These are phyloP conservation scores for Ehretia macrophylla DNA, from an alignment of 257 asterid species.

Conservation along the genomic window DNA sequence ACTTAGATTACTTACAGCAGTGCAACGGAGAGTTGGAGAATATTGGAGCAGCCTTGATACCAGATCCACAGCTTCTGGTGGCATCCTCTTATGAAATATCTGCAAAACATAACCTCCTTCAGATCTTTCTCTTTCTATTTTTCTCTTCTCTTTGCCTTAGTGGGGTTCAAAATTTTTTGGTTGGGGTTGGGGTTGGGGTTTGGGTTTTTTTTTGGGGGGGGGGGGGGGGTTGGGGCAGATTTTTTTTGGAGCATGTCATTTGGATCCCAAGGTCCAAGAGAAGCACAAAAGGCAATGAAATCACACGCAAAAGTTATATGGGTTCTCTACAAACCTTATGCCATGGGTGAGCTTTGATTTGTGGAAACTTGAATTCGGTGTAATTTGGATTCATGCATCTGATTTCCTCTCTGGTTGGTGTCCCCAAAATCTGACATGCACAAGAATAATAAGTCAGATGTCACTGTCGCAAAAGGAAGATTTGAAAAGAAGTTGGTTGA, in stretches of 20 bases:
- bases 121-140: not conserved
- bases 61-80: conserved; percentile 77
- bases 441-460: conserved; percentile 4
- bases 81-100: conserved; percentile 71
- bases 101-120: conserved; percentile 16
- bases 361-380: conserved; percentile 84
- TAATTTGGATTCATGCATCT: conserved; percentile 94
- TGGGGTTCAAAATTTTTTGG: too few relatives aligned
- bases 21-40: conserved; percentile 81
- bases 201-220: too few relatives aligned
- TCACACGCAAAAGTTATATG: not conserved
- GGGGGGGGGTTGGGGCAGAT: too few relatives aligned
- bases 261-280: not conserved
- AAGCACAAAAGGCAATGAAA: not conserved
- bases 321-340: conserved; percentile 63
- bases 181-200: too few relatives aligned
- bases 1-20: conserved; percentile 57
- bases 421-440: conserved; percentile 59
- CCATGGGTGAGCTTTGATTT: conserved; percentile 90
- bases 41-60: conserved; percentile 89
- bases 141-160: too few relatives aligned
- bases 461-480: not conserved
- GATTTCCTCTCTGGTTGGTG: conserved; percentile 94
- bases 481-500: not conserved
- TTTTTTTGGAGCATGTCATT: not conserved